phyloP scores from a whole-genome alignment of 106 monocot species.

The Acanthochlamys bracteata region DNA sequence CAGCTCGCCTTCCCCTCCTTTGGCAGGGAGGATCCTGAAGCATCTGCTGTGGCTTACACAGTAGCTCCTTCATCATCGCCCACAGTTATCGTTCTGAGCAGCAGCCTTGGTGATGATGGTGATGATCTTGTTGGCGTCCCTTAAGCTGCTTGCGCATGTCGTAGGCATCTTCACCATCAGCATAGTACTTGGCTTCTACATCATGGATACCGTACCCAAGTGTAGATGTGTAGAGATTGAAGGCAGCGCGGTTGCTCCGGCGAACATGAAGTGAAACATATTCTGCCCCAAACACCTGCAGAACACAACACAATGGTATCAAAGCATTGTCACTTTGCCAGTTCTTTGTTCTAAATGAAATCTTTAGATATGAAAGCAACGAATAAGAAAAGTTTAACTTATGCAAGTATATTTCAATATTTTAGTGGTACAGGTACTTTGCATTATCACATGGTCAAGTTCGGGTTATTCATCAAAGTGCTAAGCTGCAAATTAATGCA shows the following conservation, averaged over 20 bases:
- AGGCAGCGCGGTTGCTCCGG: conserved; percentile 57
- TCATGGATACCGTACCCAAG: conserved; percentile 61
- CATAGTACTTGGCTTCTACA: conserved; percentile 71
- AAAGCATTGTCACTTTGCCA: background rate
- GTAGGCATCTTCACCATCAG: conserved; percentile 72
- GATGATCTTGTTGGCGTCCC: conserved; percentile 2
- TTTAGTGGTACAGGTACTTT: too few species aligned
- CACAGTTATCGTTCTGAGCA: background rate
- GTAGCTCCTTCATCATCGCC: background rate
- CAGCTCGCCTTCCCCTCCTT: background rate
- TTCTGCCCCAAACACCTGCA: conserved; percentile 43
- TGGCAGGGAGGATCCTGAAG: background rate
- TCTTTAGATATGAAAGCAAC: too few species aligned
- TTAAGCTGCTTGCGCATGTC: conserved; percentile 66
- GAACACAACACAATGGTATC: background rate
- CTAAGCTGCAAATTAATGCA: too few species aligned
- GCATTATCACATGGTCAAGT: too few species aligned
- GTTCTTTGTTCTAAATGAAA: too few species aligned
- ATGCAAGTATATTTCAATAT: too few species aligned
- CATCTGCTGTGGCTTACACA: background rate
- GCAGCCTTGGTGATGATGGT: conserved; percentile 7
- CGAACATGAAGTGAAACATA: conserved; percentile 77
- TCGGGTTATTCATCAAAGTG: too few species aligned
- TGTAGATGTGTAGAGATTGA: conserved; percentile 59
- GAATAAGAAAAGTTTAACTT: too few species aligned